Percentiles rank a stretch among this genome's conserved stretches.
These are phyloP conservation scores for Mortierella alpina DNA, from an alignment of 192 early-diverging fungal species.

Conservation along the genomic window DNA sequence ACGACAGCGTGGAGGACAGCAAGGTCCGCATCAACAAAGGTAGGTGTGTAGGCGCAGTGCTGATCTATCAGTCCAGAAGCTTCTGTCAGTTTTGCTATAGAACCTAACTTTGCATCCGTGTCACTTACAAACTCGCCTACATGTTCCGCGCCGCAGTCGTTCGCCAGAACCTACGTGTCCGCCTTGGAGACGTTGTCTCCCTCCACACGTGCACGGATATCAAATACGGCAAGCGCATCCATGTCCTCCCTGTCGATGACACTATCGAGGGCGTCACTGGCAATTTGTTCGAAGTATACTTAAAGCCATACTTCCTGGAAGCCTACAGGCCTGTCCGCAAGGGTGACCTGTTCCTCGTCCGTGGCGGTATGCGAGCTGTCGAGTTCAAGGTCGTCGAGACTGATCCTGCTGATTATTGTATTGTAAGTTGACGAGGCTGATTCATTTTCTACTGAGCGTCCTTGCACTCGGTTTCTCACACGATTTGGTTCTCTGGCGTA, in stretches of 20 bases:
- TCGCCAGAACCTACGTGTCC: conserved; percentile 93
- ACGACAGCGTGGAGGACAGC: conserved; percentile 91
- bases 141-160: conserved; percentile 69
- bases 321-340: conserved; percentile 96
- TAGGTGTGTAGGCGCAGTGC: conserved; percentile 21
- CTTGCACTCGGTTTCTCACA: background rate
- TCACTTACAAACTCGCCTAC: no score
- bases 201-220: conserved; percentile 97
- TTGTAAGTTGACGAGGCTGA: conserved; percentile 66
- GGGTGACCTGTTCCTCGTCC: conserved; percentile 94
- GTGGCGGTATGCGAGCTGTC: conserved; percentile 96
- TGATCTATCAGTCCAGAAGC: no score
- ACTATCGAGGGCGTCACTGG: conserved; percentile 97
- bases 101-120: no score
- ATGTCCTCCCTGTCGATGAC: conserved; percentile 97
- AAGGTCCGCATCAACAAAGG: conserved; percentile 95
- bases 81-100: no score
- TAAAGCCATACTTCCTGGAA: conserved; percentile 99
- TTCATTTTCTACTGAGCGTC: no score
- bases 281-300: conserved; percentile 96
- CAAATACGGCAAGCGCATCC: conserved; percentile 96
- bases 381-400: conserved; percentile 99
- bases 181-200: conserved; percentile 95
- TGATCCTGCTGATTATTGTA: conserved; percentile 96
- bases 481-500: background rate